A percentile compares a stretch with the other conserved stretches of the same genome.
Conservation (phyloP, 768 basidiomycete species). For the Boletus rubescentipes region DNA sequence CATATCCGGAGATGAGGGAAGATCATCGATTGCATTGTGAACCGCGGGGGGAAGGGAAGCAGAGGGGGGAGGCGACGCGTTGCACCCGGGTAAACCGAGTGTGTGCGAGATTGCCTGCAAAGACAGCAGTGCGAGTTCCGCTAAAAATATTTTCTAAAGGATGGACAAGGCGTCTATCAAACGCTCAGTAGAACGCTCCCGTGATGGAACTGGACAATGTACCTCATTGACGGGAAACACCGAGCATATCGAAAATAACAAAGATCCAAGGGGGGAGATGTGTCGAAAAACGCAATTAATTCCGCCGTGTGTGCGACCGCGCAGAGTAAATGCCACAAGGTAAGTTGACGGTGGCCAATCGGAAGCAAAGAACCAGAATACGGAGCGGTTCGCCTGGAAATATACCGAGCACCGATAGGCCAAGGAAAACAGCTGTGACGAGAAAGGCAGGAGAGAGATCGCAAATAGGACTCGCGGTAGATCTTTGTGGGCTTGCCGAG, state of each 20-base stretch:
- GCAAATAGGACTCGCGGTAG: conserved; percentile 11
- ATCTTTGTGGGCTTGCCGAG: conserved; percentile 29
- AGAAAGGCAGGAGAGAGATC: conserved; percentile 33
- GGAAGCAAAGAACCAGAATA: conserved; percentile 40
- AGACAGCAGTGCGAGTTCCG: background rate
- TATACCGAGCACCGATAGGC: conserved; percentile 43
- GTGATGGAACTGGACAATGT: conserved; percentile 32
- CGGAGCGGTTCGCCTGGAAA: conserved; percentile 47
- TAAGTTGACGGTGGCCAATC: conserved; percentile 43
- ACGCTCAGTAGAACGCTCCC: conserved; percentile 3
- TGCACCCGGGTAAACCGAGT: background rate
- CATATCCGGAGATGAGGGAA: conserved; percentile 14
- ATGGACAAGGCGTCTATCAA: conserved; percentile 17
- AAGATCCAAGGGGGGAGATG: conserved; percentile 48
- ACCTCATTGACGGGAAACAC: conserved; percentile 33
- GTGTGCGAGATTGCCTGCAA: conserved; percentile 1
- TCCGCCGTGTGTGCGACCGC: conserved; percentile 33
- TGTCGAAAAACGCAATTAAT: conserved; percentile 34
- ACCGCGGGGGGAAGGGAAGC: conserved; percentile 8
- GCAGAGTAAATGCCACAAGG: conserved; percentile 39
- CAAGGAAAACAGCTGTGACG: conserved; percentile 31
- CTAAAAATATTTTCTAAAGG: conserved; percentile 10
- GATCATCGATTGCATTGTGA: conserved; percentile 8
- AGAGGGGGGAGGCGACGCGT: background rate
- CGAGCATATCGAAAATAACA: conserved; percentile 34